These are phyloP conservation scores for Aspergillus indologenus DNA, from an alignment of 495 filamentous ascomycete genomes.

Conservation along the genomic window DNA sequence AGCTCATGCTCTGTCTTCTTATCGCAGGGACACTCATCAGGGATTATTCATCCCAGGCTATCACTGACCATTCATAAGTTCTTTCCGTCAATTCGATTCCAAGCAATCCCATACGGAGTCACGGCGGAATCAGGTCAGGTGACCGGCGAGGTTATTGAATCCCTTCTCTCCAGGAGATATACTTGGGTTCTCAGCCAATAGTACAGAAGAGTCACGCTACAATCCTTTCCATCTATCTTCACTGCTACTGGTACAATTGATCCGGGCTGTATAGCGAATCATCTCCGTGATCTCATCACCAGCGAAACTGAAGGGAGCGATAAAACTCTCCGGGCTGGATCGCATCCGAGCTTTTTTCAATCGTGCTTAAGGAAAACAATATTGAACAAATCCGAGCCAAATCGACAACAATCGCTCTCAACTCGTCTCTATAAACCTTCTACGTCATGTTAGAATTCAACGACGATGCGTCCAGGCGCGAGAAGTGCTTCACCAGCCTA, in stretches of 20 bases:
- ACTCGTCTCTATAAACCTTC: no score
- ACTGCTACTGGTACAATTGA: no score
- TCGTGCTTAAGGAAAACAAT: background rate
- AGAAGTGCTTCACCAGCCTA: constrained; percentile 74
- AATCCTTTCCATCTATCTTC: background rate
- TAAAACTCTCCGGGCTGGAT: background rate
- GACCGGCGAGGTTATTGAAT: background rate
- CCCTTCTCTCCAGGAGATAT: background rate
- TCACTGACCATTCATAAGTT: no score
- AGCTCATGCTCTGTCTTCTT: no score
- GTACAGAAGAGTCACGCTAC: background rate
- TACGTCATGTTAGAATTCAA: constrained; percentile 58
- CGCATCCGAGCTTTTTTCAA: background rate
- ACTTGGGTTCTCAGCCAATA: background rate
- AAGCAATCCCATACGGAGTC: background rate
- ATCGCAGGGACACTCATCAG: no score
- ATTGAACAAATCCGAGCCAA: background rate
- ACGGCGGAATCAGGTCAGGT: background rate
- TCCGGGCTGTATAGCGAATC: no score
- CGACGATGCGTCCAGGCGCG: constrained; percentile 51
- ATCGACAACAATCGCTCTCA: background rate
- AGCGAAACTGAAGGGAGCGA: background rate
- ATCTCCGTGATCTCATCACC: background rate
- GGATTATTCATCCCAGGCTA: no score
- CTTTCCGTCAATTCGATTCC: background rate